Conservation (phyloP, 257 asterid species). For the Jasminum sambac region DNA sequence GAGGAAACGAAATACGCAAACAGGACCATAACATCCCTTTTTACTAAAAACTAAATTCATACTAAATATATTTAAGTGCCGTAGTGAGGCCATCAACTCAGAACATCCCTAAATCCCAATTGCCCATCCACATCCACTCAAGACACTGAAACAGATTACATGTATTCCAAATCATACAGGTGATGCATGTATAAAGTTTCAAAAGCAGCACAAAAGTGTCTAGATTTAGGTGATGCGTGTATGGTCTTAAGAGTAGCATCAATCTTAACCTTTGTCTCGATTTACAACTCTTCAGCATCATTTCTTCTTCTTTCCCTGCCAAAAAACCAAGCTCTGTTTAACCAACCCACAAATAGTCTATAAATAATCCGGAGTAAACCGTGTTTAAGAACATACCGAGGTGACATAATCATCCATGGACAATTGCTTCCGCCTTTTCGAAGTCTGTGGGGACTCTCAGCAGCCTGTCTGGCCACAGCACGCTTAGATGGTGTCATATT, state of each 20-base stretch:
- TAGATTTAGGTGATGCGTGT: background rate
- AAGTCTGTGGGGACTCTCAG: slow-evolving; percentile 71
- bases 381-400: slow-evolving; percentile 49
- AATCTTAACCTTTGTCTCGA: no score
- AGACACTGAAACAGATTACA: background rate
- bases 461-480: slow-evolving; percentile 62
- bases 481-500: slow-evolving; percentile 77
- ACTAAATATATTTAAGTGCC: background rate
- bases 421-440: slow-evolving; percentile 75
- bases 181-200: background rate
- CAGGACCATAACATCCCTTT: background rate
- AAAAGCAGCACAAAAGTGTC: background rate
- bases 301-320: slow-evolving; percentile 76
- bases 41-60: background rate
- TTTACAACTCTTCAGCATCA: slow-evolving; percentile 24
- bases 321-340: background rate
- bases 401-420: slow-evolving; percentile 73
- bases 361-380: background rate
- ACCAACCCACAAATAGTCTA: background rate
- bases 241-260: no score
- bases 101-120: background rate
- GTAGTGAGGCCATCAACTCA: background rate
- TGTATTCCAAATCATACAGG: background rate
- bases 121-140: background rate
- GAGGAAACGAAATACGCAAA: background rate